A percentile compares a stretch with the other conserved stretches of the same genome.
Conservation (phyloP, 345 rosid species). For the Eucalyptus polyanthemos region DNA sequence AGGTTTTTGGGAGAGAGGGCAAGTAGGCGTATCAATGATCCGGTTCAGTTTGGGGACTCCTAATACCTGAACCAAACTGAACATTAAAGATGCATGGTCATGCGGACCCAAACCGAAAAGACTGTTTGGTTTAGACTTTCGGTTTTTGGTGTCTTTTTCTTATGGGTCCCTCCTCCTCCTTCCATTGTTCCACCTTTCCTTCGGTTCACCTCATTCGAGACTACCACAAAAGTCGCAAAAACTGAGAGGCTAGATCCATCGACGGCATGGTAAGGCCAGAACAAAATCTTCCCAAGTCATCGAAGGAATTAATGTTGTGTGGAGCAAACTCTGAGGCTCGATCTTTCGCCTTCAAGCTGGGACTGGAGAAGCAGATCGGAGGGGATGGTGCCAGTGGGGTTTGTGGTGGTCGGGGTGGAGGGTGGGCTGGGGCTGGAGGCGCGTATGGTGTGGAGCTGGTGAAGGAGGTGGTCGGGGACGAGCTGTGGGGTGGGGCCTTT, state of each 20-base stretch:
- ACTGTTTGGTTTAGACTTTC: too few species aligned
- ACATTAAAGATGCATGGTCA: background rate
- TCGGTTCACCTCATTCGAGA: background rate
- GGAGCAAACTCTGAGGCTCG: background rate
- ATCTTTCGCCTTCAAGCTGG: slow-evolving; percentile 4
- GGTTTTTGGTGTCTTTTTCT: too few species aligned
- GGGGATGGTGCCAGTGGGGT: slow-evolving; percentile 16
- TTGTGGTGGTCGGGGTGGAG: background rate
- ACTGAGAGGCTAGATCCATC: background rate
- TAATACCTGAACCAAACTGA: too few species aligned
- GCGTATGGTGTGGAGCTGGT: slow-evolving; percentile 64
- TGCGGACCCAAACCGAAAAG: too few species aligned
- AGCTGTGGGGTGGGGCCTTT: slow-evolving; percentile 25
- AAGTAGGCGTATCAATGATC: too few species aligned
- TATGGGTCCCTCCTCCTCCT: too few species aligned
- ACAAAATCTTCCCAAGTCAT: background rate
- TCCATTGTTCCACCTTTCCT: too few species aligned
- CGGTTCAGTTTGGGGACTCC: background rate
- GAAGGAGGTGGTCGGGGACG: slow-evolving; percentile 67
- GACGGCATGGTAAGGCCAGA: background rate
- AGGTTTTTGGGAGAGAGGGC: too few species aligned
- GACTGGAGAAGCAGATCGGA: slow-evolving; percentile 73
- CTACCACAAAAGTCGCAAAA: background rate
- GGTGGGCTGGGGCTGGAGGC: slow-evolving; percentile 37
- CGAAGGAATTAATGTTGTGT: background rate